Evolutionary conservation across 2,329 filamentous ascomycete genomes (phyloP).

Genomic region (Nemania sp.): DNA sequence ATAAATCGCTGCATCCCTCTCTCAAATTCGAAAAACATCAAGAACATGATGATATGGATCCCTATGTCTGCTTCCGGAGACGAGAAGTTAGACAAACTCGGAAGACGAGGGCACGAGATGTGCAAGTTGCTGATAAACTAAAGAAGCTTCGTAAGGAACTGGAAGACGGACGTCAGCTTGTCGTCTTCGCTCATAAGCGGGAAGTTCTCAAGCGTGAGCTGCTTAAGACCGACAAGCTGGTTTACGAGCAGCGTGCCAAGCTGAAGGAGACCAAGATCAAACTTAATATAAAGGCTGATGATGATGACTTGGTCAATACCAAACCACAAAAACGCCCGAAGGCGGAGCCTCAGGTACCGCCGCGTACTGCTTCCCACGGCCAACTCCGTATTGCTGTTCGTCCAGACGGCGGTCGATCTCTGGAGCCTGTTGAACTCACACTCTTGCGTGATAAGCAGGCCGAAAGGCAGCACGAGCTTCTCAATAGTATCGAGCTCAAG

Average conservation of each 20-base stretch:
- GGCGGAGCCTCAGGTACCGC: constrained; percentile 64
- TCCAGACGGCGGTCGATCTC: constrained; percentile 68
- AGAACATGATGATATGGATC: constrained; percentile 93
- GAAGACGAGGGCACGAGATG: constrained; percentile 92
- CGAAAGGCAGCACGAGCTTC: constrained; percentile 80
- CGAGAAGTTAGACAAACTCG: constrained; percentile 92
- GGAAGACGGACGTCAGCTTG: constrained; percentile 81
- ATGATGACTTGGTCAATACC: constrained; percentile 90
- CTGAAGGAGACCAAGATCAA: constrained; percentile 88
- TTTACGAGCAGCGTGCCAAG: constrained; percentile 81
- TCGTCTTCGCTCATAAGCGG: constrained; percentile 76
- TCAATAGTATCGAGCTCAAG: constrained; percentile 81
- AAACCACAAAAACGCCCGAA: constrained; percentile 71
- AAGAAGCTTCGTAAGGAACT: constrained; percentile 89
- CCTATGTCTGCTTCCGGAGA: constrained; percentile 96
- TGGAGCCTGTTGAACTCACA: constrained; percentile 75
- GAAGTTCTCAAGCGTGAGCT: constrained; percentile 79
- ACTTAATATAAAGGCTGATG: constrained; percentile 86
- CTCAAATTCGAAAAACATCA: constrained; percentile 94
- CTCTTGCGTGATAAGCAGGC: constrained; percentile 75
- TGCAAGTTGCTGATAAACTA: constrained; percentile 91
- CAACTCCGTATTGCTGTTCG: constrained; percentile 72
- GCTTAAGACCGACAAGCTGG: constrained; percentile 70
- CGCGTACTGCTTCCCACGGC: constrained; percentile 60
- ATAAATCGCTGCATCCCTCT: constrained; percentile 72